Conservation (phyloP, 495 filamentous ascomycete genomes). For the Trichoderma asperelloides region DNA sequence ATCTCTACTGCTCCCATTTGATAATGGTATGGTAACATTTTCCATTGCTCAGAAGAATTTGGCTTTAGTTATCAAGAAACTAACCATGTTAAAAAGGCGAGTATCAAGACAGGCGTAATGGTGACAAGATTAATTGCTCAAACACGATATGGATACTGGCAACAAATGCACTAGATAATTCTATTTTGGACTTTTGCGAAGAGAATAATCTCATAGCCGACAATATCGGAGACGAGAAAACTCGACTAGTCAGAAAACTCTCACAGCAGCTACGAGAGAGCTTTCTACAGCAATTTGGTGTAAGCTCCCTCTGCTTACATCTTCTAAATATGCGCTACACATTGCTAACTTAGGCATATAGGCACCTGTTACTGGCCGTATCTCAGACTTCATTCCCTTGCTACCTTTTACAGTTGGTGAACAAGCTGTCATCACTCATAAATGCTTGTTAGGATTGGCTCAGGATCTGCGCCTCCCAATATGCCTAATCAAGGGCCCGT, state of each 20-base stretch:
- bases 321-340: background rate
- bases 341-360: background rate
- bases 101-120: constrained; percentile 12
- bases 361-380: constrained; percentile 32
- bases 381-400: constrained; percentile 37
- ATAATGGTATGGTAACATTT: constrained; percentile 25
- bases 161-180: constrained; percentile 38
- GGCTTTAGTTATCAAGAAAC: background rate
- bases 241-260: constrained; percentile 15
- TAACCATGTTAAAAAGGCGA: constrained; percentile 3
- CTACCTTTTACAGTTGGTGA: constrained; percentile 37
- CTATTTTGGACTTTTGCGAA: constrained; percentile 30
- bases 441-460: constrained; percentile 31
- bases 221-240: constrained; percentile 8
- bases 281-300: constrained; percentile 23
- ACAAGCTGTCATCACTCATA: constrained; percentile 36
- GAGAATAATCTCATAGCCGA: constrained; percentile 18
- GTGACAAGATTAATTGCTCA: constrained; percentile 40
- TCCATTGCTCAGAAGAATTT: background rate
- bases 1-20: constrained; percentile 36
- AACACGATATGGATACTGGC: constrained; percentile 50
- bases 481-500: constrained; percentile 16
- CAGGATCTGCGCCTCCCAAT: constrained; percentile 23
- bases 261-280: constrained; percentile 19
- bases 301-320: background rate